A percentile compares a stretch with the other conserved stretches of the same genome.
Conservation (phyloP, 169 alveolate genomes). For the Cyclospora cayetanensis region DNA sequence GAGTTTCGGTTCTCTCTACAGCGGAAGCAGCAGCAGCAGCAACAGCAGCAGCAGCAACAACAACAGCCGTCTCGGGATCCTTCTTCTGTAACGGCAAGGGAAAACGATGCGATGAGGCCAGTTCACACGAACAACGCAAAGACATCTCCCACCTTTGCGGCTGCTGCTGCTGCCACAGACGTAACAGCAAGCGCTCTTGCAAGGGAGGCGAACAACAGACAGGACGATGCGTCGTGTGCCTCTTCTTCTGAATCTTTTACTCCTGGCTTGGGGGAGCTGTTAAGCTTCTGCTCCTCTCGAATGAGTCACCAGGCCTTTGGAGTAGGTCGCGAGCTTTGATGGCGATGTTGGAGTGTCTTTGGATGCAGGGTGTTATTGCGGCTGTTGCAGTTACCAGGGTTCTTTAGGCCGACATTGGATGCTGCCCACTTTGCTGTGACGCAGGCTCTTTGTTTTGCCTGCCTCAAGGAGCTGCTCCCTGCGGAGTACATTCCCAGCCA, state of each 20-base stretch:
- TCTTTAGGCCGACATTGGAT: neutral
- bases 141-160: neutral
- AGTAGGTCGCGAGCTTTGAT: neutral
- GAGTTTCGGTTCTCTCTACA: slow-evolving; percentile 35
- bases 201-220: neutral
- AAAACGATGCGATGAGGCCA: too few relatives aligned
- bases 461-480: slow-evolving; percentile 40
- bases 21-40: slow-evolving; percentile 54
- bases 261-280: neutral
- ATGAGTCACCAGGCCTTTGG: slow-evolving; percentile 27
- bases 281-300: slow-evolving; percentile 32
- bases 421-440: neutral
- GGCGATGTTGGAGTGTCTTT: neutral
- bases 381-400: neutral
- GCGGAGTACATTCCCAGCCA: slow-evolving; percentile 45
- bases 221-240: neutral
- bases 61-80: neutral
- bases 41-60: slow-evolving; percentile 52
- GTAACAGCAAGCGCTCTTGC: neutral
- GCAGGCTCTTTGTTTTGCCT: slow-evolving; percentile 40
- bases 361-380: neutral
- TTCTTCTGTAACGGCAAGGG: neutral
- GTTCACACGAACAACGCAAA: too few relatives aligned
- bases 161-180: neutral
- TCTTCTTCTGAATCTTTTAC: neutral